These are phyloP conservation scores for Lignosus rhinocerotis DNA, from an alignment of 1,284 basidiomycete species.

Conservation along the genomic window DNA sequence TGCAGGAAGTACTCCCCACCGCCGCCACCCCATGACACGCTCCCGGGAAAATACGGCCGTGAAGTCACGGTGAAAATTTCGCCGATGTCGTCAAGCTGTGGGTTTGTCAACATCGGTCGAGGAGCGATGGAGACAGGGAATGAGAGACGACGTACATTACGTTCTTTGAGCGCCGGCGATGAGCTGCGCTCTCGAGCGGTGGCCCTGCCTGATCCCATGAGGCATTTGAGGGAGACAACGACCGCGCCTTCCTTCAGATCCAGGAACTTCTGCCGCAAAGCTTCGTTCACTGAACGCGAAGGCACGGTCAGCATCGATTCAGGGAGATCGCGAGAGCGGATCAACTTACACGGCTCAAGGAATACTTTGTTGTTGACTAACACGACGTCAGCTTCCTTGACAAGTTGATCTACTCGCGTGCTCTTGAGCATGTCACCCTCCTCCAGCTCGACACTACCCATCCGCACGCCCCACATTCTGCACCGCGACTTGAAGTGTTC, in stretches of 20 bases:
- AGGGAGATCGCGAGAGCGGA: background rate
- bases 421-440: constrained; percentile 74
- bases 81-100: constrained; percentile 70
- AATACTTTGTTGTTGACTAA: constrained; percentile 83
- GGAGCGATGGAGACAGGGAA: background rate
- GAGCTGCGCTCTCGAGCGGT: constrained; percentile 44
- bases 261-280: constrained; percentile 69
- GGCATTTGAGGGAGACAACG: constrained; percentile 73
- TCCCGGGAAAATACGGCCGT: constrained; percentile 63
- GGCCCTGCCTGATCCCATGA: constrained; percentile 65
- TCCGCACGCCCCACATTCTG: constrained; percentile 73
- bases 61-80: constrained; percentile 75
- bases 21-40: constrained; percentile 73
- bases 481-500: constrained; percentile 64
- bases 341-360: constrained; percentile 57
- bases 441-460: constrained; percentile 71
- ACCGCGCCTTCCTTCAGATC: constrained; percentile 80
- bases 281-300: constrained; percentile 62
- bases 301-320: background rate
- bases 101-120: constrained; percentile 1
- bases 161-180: constrained; percentile 22
- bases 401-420: constrained; percentile 55
- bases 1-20: constrained; percentile 73
- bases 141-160: constrained; percentile 49
- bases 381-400: constrained; percentile 71